A percentile compares a stretch with the other conserved stretches of the same genome.
Conservation (phyloP, 768 basidiomycete species). For the Pulveroboletus sp. region DNA sequence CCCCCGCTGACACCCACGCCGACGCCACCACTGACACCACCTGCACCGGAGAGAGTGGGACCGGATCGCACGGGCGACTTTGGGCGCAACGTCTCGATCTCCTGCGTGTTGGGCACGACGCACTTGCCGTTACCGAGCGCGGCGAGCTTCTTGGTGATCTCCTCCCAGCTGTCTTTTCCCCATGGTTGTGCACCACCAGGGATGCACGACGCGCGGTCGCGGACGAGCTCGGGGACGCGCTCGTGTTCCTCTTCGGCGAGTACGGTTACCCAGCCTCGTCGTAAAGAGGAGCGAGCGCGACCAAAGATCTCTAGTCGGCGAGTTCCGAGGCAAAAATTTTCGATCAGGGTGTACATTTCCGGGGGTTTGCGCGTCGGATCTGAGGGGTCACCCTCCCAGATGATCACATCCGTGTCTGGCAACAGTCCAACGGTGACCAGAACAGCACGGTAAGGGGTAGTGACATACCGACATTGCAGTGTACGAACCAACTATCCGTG, state of each 20-base stretch:
- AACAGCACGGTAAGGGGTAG: neutral
- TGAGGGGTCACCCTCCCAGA: constrained; percentile 88
- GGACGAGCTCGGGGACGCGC: constrained; percentile 37
- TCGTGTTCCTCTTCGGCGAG: constrained; percentile 61
- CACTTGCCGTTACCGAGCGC: constrained; percentile 44
- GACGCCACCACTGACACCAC: constrained; percentile 22
- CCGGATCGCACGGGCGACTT: constrained; percentile 69
- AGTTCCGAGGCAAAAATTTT: constrained; percentile 94
- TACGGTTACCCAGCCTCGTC: constrained; percentile 92
- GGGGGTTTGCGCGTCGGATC: constrained; percentile 89
- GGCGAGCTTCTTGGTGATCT: constrained; percentile 49
- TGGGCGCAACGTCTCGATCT: constrained; percentile 80
- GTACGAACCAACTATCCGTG: constrained; percentile 94
- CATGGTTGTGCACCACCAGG: constrained; percentile 38
- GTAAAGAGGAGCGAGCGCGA: constrained; percentile 56
- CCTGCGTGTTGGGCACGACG: constrained; percentile 69
- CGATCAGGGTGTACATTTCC: constrained; percentile 92
- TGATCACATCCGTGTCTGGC: constrained; percentile 89
- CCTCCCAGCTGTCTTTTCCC: constrained; percentile 64
- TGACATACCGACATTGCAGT: constrained; percentile 88
- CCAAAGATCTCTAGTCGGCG: constrained; percentile 91
- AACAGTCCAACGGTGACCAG: neutral
- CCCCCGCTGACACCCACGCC: constrained; percentile 22
- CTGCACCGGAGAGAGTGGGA: constrained; percentile 16
- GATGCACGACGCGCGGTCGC: constrained; percentile 28